phyloP scores from a whole-genome alignment of 2,329 filamentous ascomycete genomes.

The Curvularia sp. region DNA sequence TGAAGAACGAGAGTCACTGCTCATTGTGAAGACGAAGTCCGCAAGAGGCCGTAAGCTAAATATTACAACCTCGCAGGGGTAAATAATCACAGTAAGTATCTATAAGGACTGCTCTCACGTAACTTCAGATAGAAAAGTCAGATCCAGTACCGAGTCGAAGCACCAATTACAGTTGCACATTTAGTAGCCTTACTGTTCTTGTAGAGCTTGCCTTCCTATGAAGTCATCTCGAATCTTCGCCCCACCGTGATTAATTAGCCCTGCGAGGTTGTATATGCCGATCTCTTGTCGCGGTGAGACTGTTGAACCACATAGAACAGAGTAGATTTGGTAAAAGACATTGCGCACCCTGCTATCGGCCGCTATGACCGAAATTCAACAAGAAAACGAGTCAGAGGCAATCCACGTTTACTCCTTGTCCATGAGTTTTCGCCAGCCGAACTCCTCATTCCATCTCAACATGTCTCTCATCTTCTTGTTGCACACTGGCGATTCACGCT shows the following conservation, averaged over 20 bases:
- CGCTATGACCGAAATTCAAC: neutral
- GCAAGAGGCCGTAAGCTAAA: neutral
- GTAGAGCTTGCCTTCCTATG: too few relatives aligned
- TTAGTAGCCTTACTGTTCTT: too few relatives aligned
- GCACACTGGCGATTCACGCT: slow-evolving; percentile 64
- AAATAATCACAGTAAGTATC: too few relatives aligned
- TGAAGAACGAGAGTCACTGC: neutral
- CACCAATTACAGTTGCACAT: too few relatives aligned
- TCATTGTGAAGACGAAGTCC: neutral
- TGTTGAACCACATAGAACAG: too few relatives aligned
- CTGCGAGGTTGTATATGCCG: too few relatives aligned
- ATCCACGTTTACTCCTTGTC: neutral
- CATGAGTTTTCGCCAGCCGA: slow-evolving; percentile 56
- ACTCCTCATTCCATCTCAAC: slow-evolving; percentile 64
- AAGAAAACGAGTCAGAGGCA: neutral
- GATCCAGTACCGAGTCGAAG: too few relatives aligned
- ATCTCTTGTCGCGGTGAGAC: neutral
- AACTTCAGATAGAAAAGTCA: too few relatives aligned
- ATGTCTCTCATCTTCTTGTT: slow-evolving; percentile 66
- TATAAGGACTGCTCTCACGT: too few relatives aligned
- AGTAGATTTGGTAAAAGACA: neutral
- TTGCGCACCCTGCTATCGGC: neutral
- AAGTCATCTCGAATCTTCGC: too few relatives aligned
- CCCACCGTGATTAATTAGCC: too few relatives aligned
- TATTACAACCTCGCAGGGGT: neutral